These are phyloP conservation scores for Lactarius deliciosus DNA, from an alignment of 768 basidiomycete genomes.

Conservation along the genomic window DNA sequence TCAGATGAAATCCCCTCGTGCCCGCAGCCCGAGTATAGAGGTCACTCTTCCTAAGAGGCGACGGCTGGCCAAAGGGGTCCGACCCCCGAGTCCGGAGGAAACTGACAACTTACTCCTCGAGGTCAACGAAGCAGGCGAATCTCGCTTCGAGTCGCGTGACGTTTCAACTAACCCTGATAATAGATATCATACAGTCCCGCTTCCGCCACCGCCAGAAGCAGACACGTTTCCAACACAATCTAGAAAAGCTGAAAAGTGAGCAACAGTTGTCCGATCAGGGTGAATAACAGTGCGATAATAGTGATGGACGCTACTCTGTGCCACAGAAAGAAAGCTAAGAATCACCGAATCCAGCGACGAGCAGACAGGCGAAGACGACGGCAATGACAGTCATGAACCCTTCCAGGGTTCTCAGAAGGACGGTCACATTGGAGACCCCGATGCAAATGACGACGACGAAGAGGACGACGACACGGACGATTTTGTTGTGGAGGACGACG, in stretches of 20 bases:
- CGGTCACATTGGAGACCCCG: constrained; percentile 40
- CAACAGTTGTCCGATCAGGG: constrained; percentile 10
- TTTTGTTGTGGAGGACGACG: constrained; percentile 61
- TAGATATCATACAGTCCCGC: constrained; percentile 64
- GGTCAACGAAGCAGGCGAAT: constrained; percentile 59
- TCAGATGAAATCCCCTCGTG: not conserved
- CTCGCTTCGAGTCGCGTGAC: constrained; percentile 11
- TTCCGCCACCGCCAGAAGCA: constrained; percentile 61
- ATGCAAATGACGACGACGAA: constrained; percentile 39
- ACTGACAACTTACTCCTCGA: constrained; percentile 48
- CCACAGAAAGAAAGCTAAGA: constrained; percentile 17
- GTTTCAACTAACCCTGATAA: constrained; percentile 10
- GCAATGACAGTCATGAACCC: constrained; percentile 33
- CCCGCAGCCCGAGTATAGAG: constrained; percentile 37
- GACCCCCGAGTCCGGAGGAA: constrained; percentile 43
- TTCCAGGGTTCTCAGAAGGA: constrained; percentile 29
- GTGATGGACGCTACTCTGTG: not conserved
- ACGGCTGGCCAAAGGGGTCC: constrained; percentile 45
- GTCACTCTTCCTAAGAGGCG: constrained; percentile 40
- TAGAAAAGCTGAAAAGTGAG: constrained; percentile 68
- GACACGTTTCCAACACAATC: constrained; percentile 58
- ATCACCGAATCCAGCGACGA: constrained; percentile 31
- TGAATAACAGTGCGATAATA: not conserved
- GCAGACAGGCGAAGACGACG: constrained; percentile 27
- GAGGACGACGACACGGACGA: constrained; percentile 45